phyloP scores from a whole-genome alignment of 331 rosid genomes.

The Pyracantha coccinea region DNA sequence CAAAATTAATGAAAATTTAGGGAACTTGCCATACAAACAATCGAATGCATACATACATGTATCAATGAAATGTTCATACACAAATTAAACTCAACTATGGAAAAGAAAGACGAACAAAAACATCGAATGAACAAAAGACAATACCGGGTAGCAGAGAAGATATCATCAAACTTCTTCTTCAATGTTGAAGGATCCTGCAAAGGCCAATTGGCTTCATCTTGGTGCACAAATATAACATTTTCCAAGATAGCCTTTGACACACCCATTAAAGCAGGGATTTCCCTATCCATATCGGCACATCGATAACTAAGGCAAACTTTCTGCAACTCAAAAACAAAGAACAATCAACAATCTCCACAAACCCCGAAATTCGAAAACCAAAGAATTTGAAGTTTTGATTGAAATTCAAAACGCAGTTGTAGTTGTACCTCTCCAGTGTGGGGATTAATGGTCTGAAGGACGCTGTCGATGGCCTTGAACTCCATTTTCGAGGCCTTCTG shows the following conservation, averaged over 20 bases:
- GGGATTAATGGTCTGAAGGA: conserved; percentile 91
- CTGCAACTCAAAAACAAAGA: conserved; percentile 26
- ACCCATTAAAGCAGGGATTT: conserved; percentile 92
- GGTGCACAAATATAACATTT: conserved; percentile 90
- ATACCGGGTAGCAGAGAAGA: conserved; percentile 94
- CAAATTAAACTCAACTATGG: not conserved
- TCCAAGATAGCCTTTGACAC: conserved; percentile 93
- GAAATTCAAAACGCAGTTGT: not conserved
- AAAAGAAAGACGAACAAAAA: not conserved
- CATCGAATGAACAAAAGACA: not conserved
- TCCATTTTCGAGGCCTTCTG: conserved; percentile 96
- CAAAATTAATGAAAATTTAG: not conserved
- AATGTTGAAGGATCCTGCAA: conserved; percentile 91
- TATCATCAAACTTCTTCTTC: conserved; percentile 91
- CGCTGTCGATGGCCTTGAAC: conserved; percentile 92
- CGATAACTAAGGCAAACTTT: conserved; percentile 94
- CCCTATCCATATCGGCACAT: conserved; percentile 93
- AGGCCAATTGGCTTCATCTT: conserved; percentile 99
- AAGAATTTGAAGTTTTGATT: not conserved
- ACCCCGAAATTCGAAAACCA: not conserved
- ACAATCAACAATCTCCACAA: not conserved
- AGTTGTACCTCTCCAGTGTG: conserved; percentile 70
- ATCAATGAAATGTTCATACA: not conserved
- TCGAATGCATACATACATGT: not conserved
- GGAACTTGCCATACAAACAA: not conserved